phyloP scores from a whole-genome alignment of 345 rosid species.

The Populus deltoides region DNA sequence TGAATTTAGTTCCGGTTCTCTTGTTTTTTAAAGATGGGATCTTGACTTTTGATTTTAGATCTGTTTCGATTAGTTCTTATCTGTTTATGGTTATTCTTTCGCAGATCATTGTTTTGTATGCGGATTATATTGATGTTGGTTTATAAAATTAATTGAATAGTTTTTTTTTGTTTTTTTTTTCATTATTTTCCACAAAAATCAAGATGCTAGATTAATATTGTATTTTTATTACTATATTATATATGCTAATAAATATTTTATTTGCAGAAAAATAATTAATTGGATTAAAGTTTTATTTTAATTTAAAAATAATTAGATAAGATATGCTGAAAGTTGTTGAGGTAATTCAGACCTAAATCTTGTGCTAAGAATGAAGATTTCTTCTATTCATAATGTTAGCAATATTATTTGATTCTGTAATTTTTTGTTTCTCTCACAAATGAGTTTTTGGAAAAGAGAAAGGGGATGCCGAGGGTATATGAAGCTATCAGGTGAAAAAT shows the following conservation, averaged over 20 bases:
- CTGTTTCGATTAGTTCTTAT: background rate
- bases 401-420: background rate
- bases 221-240: background rate
- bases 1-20: background rate
- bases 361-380: too few relatives aligned
- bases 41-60: background rate
- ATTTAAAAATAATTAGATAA: too few relatives aligned
- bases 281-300: too few relatives aligned
- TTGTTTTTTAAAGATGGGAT: background rate
- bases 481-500: slow-evolving; percentile 9
- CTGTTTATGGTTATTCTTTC: background rate
- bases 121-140: background rate
- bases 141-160: background rate
- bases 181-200: background rate
- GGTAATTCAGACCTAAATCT: too few relatives aligned
- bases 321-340: too few relatives aligned
- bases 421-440: background rate
- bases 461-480: background rate
- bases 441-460: background rate
- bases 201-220: background rate
- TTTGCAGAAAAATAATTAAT: too few relatives aligned
- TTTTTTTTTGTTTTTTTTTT: background rate
- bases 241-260: too few relatives aligned
- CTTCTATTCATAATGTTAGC: background rate
- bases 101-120: background rate